A percentile compares a stretch with the other conserved stretches of the same genome.
Evolutionary conservation across 495 filamentous ascomycete genomes (phyloP).

Genomic region (Amniculicola lignicola): DNA sequence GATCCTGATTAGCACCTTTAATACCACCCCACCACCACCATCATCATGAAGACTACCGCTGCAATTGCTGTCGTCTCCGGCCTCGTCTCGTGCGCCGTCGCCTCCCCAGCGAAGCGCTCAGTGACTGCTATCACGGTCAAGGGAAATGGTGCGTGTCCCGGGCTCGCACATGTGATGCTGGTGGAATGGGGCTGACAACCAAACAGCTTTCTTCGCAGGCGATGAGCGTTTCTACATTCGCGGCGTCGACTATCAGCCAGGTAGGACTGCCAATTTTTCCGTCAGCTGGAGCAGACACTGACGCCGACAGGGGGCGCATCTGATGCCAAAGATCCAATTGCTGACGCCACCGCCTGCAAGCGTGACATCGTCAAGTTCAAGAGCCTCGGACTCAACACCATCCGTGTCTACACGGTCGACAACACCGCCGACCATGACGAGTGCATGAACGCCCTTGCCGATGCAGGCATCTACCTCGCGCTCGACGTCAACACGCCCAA

Average conservation of each 20-base stretch:
- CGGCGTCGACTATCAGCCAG: slow-evolving; percentile 94
- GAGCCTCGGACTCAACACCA: slow-evolving; percentile 82
- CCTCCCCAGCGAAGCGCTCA: slow-evolving; percentile 24
- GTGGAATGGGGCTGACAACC: slow-evolving; percentile 30
- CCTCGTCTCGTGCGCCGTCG: slow-evolving; percentile 27
- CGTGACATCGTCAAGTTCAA: slow-evolving; percentile 83
- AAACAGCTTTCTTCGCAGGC: slow-evolving; percentile 80
- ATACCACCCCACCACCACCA: neutral
- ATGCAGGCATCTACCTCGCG: slow-evolving; percentile 76
- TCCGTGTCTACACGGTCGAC: slow-evolving; percentile 91
- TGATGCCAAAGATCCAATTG: slow-evolving; percentile 72
- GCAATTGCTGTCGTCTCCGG: slow-evolving; percentile 34
- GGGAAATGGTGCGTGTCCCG: slow-evolving; percentile 12
- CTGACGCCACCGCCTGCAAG: slow-evolving; percentile 65
- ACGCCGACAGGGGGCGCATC: slow-evolving; percentile 63
- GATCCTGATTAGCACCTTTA: neutral
- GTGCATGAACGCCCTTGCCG: slow-evolving; percentile 42
- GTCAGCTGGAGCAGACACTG: neutral
- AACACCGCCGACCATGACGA: slow-evolving; percentile 76
- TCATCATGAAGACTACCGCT: slow-evolving; percentile 37
- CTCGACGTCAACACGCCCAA: slow-evolving; percentile 77
- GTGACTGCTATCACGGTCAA: slow-evolving; percentile 24
- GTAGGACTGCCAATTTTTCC: slow-evolving; percentile 12
- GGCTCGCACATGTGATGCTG: neutral
- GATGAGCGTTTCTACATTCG: slow-evolving; percentile 84